These are phyloP conservation scores for Chloropicon primus DNA, from an alignment of 139 green algal species.

Conservation along the genomic window DNA sequence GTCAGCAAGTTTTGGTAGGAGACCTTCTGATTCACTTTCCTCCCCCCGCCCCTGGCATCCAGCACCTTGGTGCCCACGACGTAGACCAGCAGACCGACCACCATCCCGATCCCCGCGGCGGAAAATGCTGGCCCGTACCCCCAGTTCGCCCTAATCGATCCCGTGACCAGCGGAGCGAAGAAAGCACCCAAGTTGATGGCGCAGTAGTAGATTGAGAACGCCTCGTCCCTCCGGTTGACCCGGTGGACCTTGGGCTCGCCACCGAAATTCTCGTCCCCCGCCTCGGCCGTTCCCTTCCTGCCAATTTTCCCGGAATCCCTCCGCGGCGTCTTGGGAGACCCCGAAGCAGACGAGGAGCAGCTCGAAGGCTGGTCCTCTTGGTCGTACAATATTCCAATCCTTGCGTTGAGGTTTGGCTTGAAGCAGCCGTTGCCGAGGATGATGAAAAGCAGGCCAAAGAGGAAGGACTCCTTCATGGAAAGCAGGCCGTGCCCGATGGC, in stretches of 20 bases:
- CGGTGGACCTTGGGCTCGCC: neutral
- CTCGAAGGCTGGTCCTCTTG: neutral
- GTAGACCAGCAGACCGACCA: conserved; percentile 2
- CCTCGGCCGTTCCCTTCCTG: too few relatives aligned
- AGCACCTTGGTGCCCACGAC: neutral
- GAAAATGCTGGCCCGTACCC: conserved; percentile 7
- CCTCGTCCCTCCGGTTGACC: neutral
- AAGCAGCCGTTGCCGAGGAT: conserved; percentile 15
- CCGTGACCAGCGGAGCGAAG: conserved; percentile 10
- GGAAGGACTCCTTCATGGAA: conserved; percentile 4
- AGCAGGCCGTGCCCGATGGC: conserved; percentile 9
- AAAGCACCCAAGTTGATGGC: conserved; percentile 19
- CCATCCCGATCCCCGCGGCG: conserved; percentile 13
- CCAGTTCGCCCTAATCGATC: neutral
- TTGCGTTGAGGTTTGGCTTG: conserved; percentile 10
- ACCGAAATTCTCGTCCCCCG: neutral
- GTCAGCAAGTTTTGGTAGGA: neutral
- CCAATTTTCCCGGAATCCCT: too few relatives aligned
- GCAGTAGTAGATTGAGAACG: conserved; percentile 18
- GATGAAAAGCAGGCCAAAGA: conserved; percentile 10
- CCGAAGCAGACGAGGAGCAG: too few relatives aligned
- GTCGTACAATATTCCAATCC: conserved; percentile 12
- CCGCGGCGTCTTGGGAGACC: too few relatives aligned
- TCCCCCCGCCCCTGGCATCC: too few relatives aligned
- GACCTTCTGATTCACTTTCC: neutral